Evolutionary conservation across 2,329 filamentous ascomycete genomes (phyloP).

Genomic region (Pyricularia pennisetigena): DNA sequence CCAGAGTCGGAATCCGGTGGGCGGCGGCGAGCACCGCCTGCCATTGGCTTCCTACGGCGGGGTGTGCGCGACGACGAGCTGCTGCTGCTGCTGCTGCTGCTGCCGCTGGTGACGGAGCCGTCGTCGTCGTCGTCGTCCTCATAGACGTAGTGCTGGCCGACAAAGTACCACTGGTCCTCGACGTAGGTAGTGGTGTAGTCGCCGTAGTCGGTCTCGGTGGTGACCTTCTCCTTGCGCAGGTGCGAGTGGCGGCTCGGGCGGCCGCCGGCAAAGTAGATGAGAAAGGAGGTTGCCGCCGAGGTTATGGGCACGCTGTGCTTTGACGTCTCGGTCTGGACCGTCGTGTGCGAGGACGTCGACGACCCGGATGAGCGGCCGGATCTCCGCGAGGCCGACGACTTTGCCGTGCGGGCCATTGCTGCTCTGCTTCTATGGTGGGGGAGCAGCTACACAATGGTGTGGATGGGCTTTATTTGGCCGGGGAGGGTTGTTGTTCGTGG

Average conservation of each 20-base stretch:
- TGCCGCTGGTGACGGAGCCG: constrained; percentile 1
- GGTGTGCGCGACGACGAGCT: neutral
- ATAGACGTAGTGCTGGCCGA: constrained; percentile 8
- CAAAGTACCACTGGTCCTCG: constrained; percentile 6
- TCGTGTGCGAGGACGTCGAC: constrained; percentile 6
- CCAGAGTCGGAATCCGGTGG: neutral
- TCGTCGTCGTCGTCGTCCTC: constrained; percentile 1
- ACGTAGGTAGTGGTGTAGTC: constrained; percentile 5
- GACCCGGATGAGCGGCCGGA: constrained; percentile 2
- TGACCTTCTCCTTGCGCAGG: constrained; percentile 8
- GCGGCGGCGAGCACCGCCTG: neutral
- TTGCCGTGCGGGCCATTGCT: neutral
- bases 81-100: neutral
- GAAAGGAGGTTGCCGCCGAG: constrained; percentile 6
- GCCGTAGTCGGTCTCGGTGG: constrained; percentile 9
- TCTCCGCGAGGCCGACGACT: constrained; percentile 1
- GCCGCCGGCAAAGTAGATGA: constrained; percentile 10
- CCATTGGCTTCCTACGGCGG: neutral
- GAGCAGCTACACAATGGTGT: neutral
- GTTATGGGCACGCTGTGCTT: constrained; percentile 5
- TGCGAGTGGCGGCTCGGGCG: constrained; percentile 10
- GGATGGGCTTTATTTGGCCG: neutral
- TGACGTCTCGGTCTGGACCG: constrained; percentile 4
- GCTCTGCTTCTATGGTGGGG: neutral
- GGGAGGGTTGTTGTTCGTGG: neutral